A percentile compares a stretch with the other conserved stretches of the same genome.
Conservation (phyloP, 1,139 yeast genomes). For the Saccharomycopsis hybrid region DNA sequence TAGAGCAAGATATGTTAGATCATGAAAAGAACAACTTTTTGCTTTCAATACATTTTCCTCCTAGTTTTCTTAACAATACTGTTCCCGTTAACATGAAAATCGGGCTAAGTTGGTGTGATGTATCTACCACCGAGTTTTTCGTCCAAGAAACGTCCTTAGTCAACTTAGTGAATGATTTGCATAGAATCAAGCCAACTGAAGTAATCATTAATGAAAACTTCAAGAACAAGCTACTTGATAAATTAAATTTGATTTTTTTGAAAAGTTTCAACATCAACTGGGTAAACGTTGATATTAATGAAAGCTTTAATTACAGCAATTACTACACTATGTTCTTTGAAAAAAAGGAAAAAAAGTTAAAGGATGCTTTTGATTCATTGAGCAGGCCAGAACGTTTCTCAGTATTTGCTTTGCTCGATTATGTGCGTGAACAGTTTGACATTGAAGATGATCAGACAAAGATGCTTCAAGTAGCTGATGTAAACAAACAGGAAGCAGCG, state of each 20-base stretch:
- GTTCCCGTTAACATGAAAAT: slow-evolving; percentile 43
- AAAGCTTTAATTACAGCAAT: slow-evolving; percentile 22
- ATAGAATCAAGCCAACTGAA: slow-evolving; percentile 66
- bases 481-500: neutral
- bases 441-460: slow-evolving; percentile 23
- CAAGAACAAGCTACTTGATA: slow-evolving; percentile 20
- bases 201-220: slow-evolving; percentile 39
- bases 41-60: slow-evolving; percentile 57
- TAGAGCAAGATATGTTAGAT: slow-evolving; percentile 80
- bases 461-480: neutral
- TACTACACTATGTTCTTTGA: slow-evolving; percentile 13
- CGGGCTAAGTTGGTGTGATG: slow-evolving; percentile 86
- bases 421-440: slow-evolving; percentile 21
- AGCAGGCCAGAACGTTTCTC: slow-evolving; percentile 31
- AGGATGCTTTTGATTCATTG: slow-evolving; percentile 57
- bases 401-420: slow-evolving; percentile 30
- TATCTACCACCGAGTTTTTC: slow-evolving; percentile 74
- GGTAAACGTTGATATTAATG: neutral
- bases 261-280: slow-evolving; percentile 10
- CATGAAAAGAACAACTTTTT: slow-evolving; percentile 66
- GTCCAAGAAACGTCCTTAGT: slow-evolving; percentile 55
- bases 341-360: slow-evolving; percentile 38
- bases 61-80: slow-evolving; percentile 31
- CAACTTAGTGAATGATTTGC: slow-evolving; percentile 52
- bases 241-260: slow-evolving; percentile 28